A percentile compares a stretch with the other conserved stretches of the same genome.
Conservation (phyloP, 345 rosid genomes). For the Psidium guajava region DNA sequence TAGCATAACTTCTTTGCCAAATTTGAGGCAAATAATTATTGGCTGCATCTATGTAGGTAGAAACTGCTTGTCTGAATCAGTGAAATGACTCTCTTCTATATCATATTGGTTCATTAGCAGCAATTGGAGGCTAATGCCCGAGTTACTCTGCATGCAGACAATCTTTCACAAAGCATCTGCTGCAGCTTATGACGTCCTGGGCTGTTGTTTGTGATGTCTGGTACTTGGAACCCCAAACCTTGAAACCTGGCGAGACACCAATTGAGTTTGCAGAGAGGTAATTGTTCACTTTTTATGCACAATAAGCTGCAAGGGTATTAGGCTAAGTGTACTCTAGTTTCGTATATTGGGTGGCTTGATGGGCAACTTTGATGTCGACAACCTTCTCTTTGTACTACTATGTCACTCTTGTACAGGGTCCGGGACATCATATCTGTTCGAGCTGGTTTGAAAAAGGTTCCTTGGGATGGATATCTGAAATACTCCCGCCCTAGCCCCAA, state of each 20-base stretch:
- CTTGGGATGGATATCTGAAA: conserved; percentile 99
- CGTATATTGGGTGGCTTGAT: neutral
- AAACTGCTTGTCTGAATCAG: neutral
- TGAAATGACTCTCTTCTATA: neutral
- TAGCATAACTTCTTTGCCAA: neutral
- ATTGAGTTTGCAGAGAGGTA: conserved; percentile 99
- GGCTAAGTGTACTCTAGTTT: neutral
- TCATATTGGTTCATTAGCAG: neutral
- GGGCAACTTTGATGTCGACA: neutral
- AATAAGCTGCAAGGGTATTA: neutral
- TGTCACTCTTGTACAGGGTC: conserved; percentile 35
- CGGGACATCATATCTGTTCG: conserved; percentile 81
- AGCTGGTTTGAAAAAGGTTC: conserved; percentile 93
- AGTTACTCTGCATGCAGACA: conserved; percentile 43
- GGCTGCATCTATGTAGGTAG: neutral
- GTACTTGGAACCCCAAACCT: conserved; percentile 90
- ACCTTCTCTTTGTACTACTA: neutral
- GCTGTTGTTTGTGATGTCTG: conserved; percentile 99
- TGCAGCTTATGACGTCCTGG: conserved; percentile 99
- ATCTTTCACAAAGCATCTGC: conserved; percentile 92
- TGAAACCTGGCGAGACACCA: conserved; percentile 77
- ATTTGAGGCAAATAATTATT: neutral
- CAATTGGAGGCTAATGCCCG: neutral
- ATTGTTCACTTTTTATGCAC: neutral
- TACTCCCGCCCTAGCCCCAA: conserved; percentile 91